Evolutionary conservation across 2,329 filamentous ascomycete species (phyloP).

Genomic region (Colletotrichum chlorophyti): DNA sequence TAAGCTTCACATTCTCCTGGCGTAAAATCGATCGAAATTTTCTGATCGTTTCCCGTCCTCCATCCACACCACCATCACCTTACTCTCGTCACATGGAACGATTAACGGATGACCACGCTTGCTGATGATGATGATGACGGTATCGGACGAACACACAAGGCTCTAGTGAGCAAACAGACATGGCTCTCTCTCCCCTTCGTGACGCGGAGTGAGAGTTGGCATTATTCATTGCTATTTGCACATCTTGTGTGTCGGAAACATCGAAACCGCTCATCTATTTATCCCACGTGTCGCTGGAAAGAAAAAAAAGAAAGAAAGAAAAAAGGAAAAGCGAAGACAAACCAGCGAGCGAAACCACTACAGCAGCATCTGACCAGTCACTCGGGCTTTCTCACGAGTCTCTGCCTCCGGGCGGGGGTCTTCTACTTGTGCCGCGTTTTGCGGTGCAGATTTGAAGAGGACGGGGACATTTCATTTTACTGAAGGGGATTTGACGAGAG

Average conservation of each 20-base stretch:
- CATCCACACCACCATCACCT: neutral
- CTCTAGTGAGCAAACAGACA: neutral
- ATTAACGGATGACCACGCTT: neutral
- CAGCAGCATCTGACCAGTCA: slow-evolving; percentile 30
- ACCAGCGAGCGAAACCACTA: neutral
- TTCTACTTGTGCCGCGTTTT: slow-evolving; percentile 29
- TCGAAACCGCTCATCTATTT: no score
- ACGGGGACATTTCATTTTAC: slow-evolving; percentile 4
- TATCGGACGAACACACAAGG: neutral
- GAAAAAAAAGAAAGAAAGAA: no score
- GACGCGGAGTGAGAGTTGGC: no score
- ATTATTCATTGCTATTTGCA: neutral
- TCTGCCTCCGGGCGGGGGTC: slow-evolving; percentile 18
- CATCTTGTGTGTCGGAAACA: neutral
- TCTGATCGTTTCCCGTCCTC: neutral
- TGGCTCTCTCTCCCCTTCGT: neutral
- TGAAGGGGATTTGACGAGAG: no score
- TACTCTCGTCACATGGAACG: no score
- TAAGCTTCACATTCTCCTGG: neutral
- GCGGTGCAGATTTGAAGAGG: slow-evolving; percentile 28
- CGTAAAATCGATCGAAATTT: slow-evolving; percentile 5
- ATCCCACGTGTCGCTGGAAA: no score
- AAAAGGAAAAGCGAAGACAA: neutral
- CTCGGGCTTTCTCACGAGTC: slow-evolving; percentile 30
- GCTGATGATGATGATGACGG: no score